Base-by-base conservation (phyloP, 306 rosid species). In the Argentina anserina region DNA sequence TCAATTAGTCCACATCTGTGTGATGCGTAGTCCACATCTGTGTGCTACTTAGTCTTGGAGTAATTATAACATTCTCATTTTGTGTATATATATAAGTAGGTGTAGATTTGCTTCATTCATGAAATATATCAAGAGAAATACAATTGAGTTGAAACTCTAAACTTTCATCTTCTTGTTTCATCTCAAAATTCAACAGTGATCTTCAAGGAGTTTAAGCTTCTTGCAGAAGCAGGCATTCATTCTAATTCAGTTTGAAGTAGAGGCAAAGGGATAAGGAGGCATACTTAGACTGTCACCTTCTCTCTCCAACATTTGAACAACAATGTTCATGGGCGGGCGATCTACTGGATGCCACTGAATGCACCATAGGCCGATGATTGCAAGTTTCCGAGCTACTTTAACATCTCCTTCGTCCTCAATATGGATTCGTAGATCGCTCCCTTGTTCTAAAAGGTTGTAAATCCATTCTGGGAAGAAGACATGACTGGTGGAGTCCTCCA, bases 211-310 rank as follows among this genome's bases (percentile, higher is more conserved):
- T 9, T n/a, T 21, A 21, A 8, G 26, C 14, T 50, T 52, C 59
- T 9, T 21, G 14, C 14, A 4, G 4, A 52, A 52, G 3, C 29
- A 52, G 10, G 59, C 59, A 52, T 21, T 50, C 13, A 50, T n/a
- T 50, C 25, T 50, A 7, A 13, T n/a, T 50, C 28, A 50, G 21
- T n/a, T n/a, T n/a, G 58, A 50, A 50, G 28, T 52, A 21, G 59
- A 21, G 59, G 29, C 59, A 52, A 52, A 52, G 28, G 59, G 59
- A 52, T 52, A n/a, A 52, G 59, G 59, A 21, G 59, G 59, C 59
- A 52, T 52, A 14, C 29, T 52, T 52, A 21, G 59, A 52, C 26
- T 21, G 58, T 50, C 28, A n/a, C 28, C 58, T 50, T 50, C 58
- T n/a, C 25, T 50, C 13, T 50, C 58, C 58, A 50, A 50, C 58